These are phyloP conservation scores for Vitellaria paradoxa DNA, from an alignment of 179 eudicot species.

Conservation along the genomic window DNA sequence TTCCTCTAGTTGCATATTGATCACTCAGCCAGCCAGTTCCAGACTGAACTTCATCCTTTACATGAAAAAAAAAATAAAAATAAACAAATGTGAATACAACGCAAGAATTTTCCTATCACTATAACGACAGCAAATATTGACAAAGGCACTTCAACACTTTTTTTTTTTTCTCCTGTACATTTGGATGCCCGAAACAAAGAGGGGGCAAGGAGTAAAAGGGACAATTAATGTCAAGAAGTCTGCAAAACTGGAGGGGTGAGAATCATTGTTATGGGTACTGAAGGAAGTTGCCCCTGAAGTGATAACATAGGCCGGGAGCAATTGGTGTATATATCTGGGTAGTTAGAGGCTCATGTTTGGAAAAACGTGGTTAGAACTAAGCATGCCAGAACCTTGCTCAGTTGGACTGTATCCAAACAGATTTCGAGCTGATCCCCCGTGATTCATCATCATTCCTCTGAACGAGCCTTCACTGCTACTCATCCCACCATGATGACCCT, in stretches of 20 bases:
- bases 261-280: constrained; percentile 2
- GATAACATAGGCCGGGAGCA: constrained; percentile 12
- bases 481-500: constrained; percentile 18
- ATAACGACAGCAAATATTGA: constrained; percentile 3
- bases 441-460: constrained; percentile 16
- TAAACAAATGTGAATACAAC: not conserved
- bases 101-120: not conserved
- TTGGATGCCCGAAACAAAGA: not conserved
- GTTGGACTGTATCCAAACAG: constrained; percentile 14
- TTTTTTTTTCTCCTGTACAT: constrained; percentile 13
- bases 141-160: not conserved
- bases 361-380: constrained; percentile 9
- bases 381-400: constrained; percentile 17
- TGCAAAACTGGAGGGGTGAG: constrained; percentile 19
- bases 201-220: not conserved
- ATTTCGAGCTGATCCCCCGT: constrained; percentile 18
- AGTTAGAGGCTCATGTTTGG: constrained; percentile 11
- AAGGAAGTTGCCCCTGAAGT: not conserved
- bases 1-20: not conserved
- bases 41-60: constrained; percentile 7
- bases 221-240: constrained; percentile 3
- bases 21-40: constrained; percentile 11
- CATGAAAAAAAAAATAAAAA: not conserved
- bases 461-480: constrained; percentile 9
- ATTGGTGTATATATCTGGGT: constrained; percentile 5